Base-by-base conservation (phyloP, 2,329 filamentous ascomycete species). In the Thermothelomyces thermophilus region DNA sequence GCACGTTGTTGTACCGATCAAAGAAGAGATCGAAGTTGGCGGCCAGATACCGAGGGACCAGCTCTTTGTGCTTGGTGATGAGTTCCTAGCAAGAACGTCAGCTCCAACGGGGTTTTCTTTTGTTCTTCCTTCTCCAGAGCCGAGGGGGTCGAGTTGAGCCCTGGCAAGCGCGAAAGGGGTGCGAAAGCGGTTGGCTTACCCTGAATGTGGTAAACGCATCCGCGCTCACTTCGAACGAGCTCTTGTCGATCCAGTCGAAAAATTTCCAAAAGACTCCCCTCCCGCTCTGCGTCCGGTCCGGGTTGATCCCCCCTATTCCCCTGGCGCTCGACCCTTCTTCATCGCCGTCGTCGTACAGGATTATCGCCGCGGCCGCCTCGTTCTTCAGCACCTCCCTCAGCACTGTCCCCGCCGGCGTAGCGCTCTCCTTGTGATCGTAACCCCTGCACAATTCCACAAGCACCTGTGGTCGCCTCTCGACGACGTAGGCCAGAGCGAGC, bases 141-240 rank as follows among this genome's bases (percentile, higher is more conserved):
- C 13, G 13, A 35, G 16, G 5, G 33, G 13, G 16, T 9, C 22
- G 7, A 9, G 16, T 20, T 19, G 13, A 9, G 2, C 24, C 36
- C 19, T 9, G n/a, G n/a, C n/a, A n/a, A n/a, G n/a, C n/a, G n/a
- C n/a, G n/a, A n/a, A n/a, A n/a, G n/a, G n/a, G n/a, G n/a, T n/a
- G n/a, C n/a, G n/a, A n/a, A n/a, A 17, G 11, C 2, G 16, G 22
- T 19, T 19, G 31, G 58, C 80, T 62, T 77, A 95, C 88, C 66
- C 91, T 80, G 69, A 98, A 98, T 4, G 91, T 97, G 51, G 90
- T 95, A 67, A 98, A 98, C 1, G 93, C 91, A 73, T 98, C 93
- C 28, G 93, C 91, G 61, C 90, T 90, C 58, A 97, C 88, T 72
- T 98, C 93, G 63, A 98, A 98, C 26, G 87, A 90, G 60, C 90